These are phyloP conservation scores for Paraconiothyrium sp. DNA, from an alignment of 2,329 filamentous ascomycete species.

Conservation along the genomic window DNA sequence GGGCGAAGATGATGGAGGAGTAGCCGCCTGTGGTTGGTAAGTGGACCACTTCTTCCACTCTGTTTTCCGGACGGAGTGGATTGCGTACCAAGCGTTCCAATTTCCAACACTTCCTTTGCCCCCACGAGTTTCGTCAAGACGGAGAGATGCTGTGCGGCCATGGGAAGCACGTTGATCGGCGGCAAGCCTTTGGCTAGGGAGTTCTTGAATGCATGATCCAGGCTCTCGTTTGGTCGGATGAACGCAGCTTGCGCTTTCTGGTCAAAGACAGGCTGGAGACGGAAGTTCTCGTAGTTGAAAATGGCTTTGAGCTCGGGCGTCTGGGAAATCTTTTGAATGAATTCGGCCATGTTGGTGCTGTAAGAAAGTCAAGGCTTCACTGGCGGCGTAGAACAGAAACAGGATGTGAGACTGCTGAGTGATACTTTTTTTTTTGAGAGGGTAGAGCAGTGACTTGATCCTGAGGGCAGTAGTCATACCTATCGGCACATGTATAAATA, in stretches of 20 bases:
- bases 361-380: not conserved
- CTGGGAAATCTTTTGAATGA: not conserved
- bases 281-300: conserved; percentile 33
- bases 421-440: too few relatives aligned
- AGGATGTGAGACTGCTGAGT: too few relatives aligned
- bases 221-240: conserved; percentile 26
- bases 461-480: too few relatives aligned
- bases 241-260: conserved; percentile 24
- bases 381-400: not conserved
- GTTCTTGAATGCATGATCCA: conserved; percentile 18
- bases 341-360: conserved; percentile 1
- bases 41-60: not conserved
- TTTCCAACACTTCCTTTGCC: conserved; percentile 51
- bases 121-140: conserved; percentile 20
- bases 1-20: conserved; percentile 59
- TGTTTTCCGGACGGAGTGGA: not conserved
- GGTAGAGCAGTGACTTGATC: too few relatives aligned
- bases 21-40: conserved; percentile 52
- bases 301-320: conserved; percentile 25
- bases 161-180: conserved; percentile 26
- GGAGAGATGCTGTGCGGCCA: conserved; percentile 25
- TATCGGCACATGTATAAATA: not conserved
- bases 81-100: conserved; percentile 55
- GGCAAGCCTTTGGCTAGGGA: conserved; percentile 24
- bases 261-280: conserved; percentile 27